Conservation (phyloP, 73 alveolate species). For the Strombidium stylifer region DNA sequence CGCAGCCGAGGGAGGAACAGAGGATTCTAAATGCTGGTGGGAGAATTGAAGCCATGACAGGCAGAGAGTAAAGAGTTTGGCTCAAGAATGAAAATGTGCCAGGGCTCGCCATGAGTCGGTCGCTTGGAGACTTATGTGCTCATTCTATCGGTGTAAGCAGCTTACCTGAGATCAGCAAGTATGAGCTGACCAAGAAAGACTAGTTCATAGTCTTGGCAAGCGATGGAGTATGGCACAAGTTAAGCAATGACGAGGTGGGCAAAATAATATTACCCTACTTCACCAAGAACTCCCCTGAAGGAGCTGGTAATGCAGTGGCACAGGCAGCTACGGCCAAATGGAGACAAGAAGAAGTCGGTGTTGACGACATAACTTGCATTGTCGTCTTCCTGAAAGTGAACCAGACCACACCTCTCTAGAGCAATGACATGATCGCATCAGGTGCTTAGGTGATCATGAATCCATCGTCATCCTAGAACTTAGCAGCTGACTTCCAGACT, state of each 20-base stretch:
- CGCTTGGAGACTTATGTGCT: constrained; percentile 95
- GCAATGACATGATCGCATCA: too few relatives aligned
- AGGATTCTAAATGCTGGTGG: constrained; percentile 83
- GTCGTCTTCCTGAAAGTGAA: constrained; percentile 74
- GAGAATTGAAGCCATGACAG: constrained; percentile 84
- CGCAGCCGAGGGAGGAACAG: constrained; percentile 77
- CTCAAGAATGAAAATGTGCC: constrained; percentile 87
- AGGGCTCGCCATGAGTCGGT: constrained; percentile 98
- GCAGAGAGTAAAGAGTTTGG: constrained; percentile 90
- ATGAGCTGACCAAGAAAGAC: constrained; percentile 71
- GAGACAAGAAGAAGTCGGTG: constrained; percentile 88
- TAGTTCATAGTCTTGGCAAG: constrained; percentile 88
- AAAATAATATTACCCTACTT: constrained; percentile 57
- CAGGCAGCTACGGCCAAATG: constrained; percentile 85
- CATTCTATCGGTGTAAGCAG: constrained; percentile 87
- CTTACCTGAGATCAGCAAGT: constrained; percentile 63
- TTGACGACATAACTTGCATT: constrained; percentile 95
- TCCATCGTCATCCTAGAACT: too few relatives aligned
- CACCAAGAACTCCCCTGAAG: constrained; percentile 82
- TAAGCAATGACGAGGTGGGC: constrained; percentile 62
- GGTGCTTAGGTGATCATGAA: too few relatives aligned
- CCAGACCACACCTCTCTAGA: neutral
- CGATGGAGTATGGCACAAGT: constrained; percentile 94
- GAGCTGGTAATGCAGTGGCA: constrained; percentile 87
- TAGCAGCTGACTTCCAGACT: too few relatives aligned